Base-by-base conservation (phyloP, 2,329 filamentous ascomycete species). In the Colletotrichum graminicola region DNA sequence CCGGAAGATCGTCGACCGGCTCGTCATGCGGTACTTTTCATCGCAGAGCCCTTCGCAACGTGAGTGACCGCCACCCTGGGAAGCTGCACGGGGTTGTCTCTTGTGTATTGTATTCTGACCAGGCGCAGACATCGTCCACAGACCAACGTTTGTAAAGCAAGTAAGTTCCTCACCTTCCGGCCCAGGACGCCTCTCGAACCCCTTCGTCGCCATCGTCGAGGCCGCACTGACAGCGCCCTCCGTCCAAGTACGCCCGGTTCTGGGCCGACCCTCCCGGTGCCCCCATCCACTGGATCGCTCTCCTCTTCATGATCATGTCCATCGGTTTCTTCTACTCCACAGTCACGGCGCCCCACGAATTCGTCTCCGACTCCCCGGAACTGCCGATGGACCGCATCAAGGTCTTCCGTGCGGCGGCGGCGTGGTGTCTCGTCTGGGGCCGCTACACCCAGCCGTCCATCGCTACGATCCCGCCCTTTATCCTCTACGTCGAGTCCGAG, bases 1-100 rank as follows among this genome's bases (percentile, higher is more conserved):
- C 26, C 82, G 82, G 51, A 75, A 76, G 2, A 77, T 87, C 5
- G 82, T 84, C 11, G 87, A 89, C 74, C 81, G 83, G 45, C 79
- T 89, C 47, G 81, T 89, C 71, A 84, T 84, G 74, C 79, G 84
- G 57, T 89, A 88, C 75, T 89, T 90, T 75, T 81, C 82, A 65
- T 87, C 86, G 0, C 83, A 84, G 73, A 87, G 83, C 65, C 86
- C 87, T 23, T 85, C 86, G 51, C 81, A 86, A 69, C 83, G 86
- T 89, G 76, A 76, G 82, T 78, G 4, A 6, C 2, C 21, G 39
- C 49, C 16, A 3, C 7, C 47, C 21, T 34, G 16, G 11, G 34
- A 21, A 23, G 12, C 55, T 21, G 5, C 16, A 23, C 14, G 49
- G 16, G 0, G 18, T 6, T 23, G 5, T 12, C 51, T 7, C 2